Base-by-base conservation (phyloP, 139 green algal genomes). In the Chlorella sorokiniana region DNA sequence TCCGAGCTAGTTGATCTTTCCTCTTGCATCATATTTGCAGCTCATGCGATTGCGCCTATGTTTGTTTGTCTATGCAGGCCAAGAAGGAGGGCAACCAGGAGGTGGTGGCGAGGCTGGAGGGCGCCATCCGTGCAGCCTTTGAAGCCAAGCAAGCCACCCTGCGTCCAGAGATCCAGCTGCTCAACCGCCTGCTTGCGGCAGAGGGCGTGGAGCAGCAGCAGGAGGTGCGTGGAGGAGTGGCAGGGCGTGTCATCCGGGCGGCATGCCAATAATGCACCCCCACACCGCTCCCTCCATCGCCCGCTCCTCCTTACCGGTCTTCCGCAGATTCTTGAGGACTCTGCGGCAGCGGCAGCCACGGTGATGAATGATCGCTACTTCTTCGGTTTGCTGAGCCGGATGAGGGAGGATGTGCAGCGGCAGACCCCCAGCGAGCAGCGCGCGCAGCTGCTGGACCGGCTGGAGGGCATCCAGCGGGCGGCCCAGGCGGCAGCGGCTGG, bases 71-170 rank as follows among this genome's bases (percentile, higher is more conserved):
- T 40, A 2, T 33, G 0, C 79, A 84, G 79, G 83, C 84, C 1
- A 74, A 87, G 48, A 91, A 93, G 75, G 89, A 93, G 64, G 83
- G 78, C 25, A 84, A 93, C 64, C 37, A 27, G 5, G 82, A 86
- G n/a, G 87, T 93, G 41, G 62, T 69, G 20, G 62, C 69, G n/a
- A 82, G 81, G 51, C 41, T 93, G 38, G 79, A 93, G 68, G 27
- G 29, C 11, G 83, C 81, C 22, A 54, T 94, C 75, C 65, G 79
- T 20, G 70, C 90, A 5, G 82, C 85, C 8, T 88, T 93, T 79
- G 63, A 84, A 25, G 90, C 86, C 59, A 94, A 94, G 85, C 83
- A 94, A 67, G 87, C 90, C 65, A 92, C 90, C 31, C 79, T 94
- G 35, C 80, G 90, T 7, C 90, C 90, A 1, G 90, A 94, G 79